Evolutionary conservation across 2,329 filamentous ascomycete genomes (phyloP).

Genomic region (Fusarium clavum): DNA sequence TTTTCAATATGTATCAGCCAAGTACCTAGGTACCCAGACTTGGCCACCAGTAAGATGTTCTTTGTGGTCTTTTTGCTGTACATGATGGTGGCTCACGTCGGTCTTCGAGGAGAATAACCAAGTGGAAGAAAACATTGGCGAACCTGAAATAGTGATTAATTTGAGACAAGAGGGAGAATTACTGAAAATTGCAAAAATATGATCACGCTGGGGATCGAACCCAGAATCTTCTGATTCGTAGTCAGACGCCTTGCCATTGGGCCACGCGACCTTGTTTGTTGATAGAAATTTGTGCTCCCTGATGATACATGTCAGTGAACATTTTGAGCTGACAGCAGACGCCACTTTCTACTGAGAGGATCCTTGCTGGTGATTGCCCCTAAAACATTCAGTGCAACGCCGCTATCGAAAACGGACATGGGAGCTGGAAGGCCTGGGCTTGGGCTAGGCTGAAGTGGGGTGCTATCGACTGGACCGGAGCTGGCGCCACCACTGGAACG

Average conservation of each 20-base stretch:
- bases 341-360: constrained; percentile 6
- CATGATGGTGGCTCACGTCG: neutral
- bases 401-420: constrained; percentile 27
- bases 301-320: neutral
- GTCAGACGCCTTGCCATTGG: constrained; percentile 47
- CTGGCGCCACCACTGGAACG: constrained; percentile 32
- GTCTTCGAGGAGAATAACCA: neutral
- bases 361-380: constrained; percentile 41
- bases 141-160: neutral
- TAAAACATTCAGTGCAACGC: constrained; percentile 40
- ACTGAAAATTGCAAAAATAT: neutral
- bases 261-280: constrained; percentile 25
- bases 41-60: neutral
- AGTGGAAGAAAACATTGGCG: neutral
- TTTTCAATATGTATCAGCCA: neutral
- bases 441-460: constrained; percentile 40
- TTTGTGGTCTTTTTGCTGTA: neutral
- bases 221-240: constrained; percentile 48
- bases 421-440: constrained; percentile 30
- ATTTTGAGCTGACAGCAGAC: neutral
- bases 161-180: neutral
- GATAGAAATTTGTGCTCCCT: fast-evolving
- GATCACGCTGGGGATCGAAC: constrained; percentile 46
- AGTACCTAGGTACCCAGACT: neutral
- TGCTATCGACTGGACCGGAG: constrained; percentile 40